These are phyloP conservation scores for Globisporangium irregulare DNA, from an alignment of 352 stramenopile genomes.

Conservation along the genomic window DNA sequence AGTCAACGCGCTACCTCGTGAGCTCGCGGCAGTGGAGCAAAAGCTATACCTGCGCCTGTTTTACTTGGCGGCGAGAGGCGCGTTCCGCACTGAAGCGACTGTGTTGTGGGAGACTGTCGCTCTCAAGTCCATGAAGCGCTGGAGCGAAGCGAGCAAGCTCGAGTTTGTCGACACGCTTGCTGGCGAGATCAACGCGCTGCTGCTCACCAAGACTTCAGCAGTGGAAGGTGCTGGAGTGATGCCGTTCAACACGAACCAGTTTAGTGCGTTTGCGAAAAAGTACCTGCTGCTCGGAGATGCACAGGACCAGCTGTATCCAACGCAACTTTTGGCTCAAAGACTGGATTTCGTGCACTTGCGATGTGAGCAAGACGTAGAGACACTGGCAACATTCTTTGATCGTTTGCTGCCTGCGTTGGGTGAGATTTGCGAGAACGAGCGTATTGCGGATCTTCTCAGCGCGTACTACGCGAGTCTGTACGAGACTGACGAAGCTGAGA, in stretches of 20 bases:
- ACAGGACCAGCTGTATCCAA: slow-evolving; percentile 27
- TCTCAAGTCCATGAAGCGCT: slow-evolving; percentile 34
- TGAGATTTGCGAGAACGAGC: slow-evolving; percentile 58
- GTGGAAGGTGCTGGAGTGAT: slow-evolving; percentile 2
- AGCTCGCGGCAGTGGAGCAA: slow-evolving; percentile 53
- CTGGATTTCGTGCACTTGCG: slow-evolving; percentile 50
- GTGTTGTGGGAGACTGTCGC: slow-evolving; percentile 48
- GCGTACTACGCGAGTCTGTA: slow-evolving; percentile 41
- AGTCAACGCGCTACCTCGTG: slow-evolving; percentile 27
- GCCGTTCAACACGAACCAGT: slow-evolving; percentile 48
- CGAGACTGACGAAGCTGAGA: slow-evolving; percentile 20
- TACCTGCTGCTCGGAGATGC: slow-evolving; percentile 40
- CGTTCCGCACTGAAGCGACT: slow-evolving; percentile 44
- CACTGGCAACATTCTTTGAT: slow-evolving; percentile 35
- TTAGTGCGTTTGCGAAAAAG: slow-evolving; percentile 49
- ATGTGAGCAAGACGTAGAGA: slow-evolving; percentile 20
- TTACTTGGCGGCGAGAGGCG: slow-evolving; percentile 50
- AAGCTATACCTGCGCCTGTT: slow-evolving; percentile 60
- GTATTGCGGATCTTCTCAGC: slow-evolving; percentile 29
- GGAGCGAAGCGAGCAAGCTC: slow-evolving; percentile 31
- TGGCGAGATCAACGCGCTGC: slow-evolving; percentile 47
- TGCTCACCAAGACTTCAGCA: slow-evolving; percentile 28
- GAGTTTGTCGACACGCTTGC: slow-evolving; percentile 47
- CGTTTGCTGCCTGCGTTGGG: slow-evolving; percentile 51
- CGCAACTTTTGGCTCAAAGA: slow-evolving; percentile 37